Base-by-base conservation (phyloP, 148 eudicot species). In the Chenopodium berlandieri region DNA sequence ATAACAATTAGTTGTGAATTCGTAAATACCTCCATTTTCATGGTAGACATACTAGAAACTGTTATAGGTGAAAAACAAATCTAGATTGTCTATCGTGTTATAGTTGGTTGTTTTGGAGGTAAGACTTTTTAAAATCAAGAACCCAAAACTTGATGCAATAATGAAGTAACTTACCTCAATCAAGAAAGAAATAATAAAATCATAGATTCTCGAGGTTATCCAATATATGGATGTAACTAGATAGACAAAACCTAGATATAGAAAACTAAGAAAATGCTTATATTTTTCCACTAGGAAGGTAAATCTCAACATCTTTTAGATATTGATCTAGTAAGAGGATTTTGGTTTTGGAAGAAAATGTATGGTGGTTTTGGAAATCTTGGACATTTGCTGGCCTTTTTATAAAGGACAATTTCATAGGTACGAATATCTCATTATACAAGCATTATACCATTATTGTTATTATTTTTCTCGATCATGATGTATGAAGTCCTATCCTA, bases 11-110 rank as follows among this genome's bases (percentile, higher is more conserved):
- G 94, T 81, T 93, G 97, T 67, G 86, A 60, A 73, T 90, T 77
- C 7, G 94, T 89, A 47, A 91, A 91, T 69, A 83, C 90, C 84
- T 93, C 97, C 94, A 93, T 91, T 71, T 93, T 93, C 4, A 93
- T 73, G 0, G 92, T 87, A 0, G 93, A 83, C 97, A 93, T 90
- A 81, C 97, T 93, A 7, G 97, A 90, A 64, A 89, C 87, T 0
- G 97, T 90, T 9, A 54, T 17, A 2, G 8, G 91, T 89, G 76
- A 92, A 90, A 73, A 92, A 88, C 62, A 92, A 4, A 37, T 92
- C 92, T 12, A 92, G 17, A 27, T 73, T 69, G 7, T 52, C 78
- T 14, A 84, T 86, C 14, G 31, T 60, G 1, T 5, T 12, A 50
- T 5, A 46, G 67, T 3, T 88, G 83, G 3, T 32, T 52, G 54